Conservation (phyloP, 2,329 filamentous ascomycete genomes). For the Aspergillus alliaceus region DNA sequence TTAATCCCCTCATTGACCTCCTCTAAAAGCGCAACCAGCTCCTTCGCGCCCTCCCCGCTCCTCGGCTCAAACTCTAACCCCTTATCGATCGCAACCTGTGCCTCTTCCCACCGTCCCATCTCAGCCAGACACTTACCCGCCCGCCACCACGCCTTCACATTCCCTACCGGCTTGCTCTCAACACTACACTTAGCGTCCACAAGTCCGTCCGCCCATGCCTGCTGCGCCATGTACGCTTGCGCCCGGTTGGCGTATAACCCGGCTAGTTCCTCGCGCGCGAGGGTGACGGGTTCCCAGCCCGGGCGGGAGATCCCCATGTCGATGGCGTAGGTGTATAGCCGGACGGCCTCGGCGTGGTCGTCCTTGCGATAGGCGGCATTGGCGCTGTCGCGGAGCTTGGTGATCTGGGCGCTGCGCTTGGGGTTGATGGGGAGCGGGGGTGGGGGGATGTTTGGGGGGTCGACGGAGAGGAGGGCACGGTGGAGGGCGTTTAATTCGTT, state of each 20-base stretch:
- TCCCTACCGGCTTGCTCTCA: constrained; percentile 80
- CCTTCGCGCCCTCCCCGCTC: constrained; percentile 49
- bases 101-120: constrained; percentile 87
- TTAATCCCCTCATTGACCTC: constrained; percentile 65
- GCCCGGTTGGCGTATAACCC: constrained; percentile 82
- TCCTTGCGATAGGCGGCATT: constrained; percentile 80
- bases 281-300: constrained; percentile 79
- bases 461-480: constrained; percentile 66
- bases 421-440: constrained; percentile 89
- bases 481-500: constrained; percentile 75
- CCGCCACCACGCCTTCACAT: constrained; percentile 94
- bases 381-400: constrained; percentile 85
- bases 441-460: constrained; percentile 69
- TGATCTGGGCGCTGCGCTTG: constrained; percentile 83
- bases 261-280: constrained; percentile 82
- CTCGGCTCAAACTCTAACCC: constrained; percentile 80
- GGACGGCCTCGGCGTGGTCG: constrained; percentile 71
- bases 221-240: constrained; percentile 82
- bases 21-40: constrained; percentile 59
- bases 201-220: constrained; percentile 81
- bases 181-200: constrained; percentile 86
- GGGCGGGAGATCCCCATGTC: constrained; percentile 84
- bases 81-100: constrained; percentile 71
- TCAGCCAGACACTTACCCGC: constrained; percentile 81
- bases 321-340: constrained; percentile 80